Evolutionary conservation across 805 yeast genomes (phyloP).

Genomic region (Zygosaccharomyces lentus): DNA sequence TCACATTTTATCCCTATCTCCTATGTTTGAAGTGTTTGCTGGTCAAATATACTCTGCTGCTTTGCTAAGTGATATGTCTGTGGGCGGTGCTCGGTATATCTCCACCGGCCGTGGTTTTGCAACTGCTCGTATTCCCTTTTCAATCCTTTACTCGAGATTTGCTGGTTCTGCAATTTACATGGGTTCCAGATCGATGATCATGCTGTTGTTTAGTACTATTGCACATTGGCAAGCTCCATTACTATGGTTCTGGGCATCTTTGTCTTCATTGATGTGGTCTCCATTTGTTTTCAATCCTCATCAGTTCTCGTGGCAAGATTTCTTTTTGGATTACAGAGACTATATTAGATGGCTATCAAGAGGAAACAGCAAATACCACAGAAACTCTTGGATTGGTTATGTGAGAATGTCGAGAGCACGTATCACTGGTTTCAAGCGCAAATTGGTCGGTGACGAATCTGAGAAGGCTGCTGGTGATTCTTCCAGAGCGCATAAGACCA

Average conservation of each 20-base stretch:
- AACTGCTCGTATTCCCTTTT: slow-evolving; percentile 72
- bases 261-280: slow-evolving; percentile 80
- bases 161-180: slow-evolving; percentile 79
- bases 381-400: slow-evolving; percentile 86
- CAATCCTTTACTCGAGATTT: slow-evolving; percentile 69
- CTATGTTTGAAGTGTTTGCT: slow-evolving; percentile 78
- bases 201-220: slow-evolving; percentile 67
- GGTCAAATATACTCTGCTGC: slow-evolving; percentile 76
- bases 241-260: slow-evolving; percentile 95
- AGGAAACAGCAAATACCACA: slow-evolving; percentile 85
- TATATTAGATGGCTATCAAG: slow-evolving; percentile 87
- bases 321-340: slow-evolving; percentile 93
- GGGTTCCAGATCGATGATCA: slow-evolving; percentile 75
- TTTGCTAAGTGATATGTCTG: slow-evolving; percentile 61
- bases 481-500: slow-evolving; percentile 75
- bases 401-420: slow-evolving; percentile 78
- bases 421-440: slow-evolving; percentile 77
- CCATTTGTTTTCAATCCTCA: slow-evolving; percentile 97
- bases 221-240: slow-evolving; percentile 90
- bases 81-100: slow-evolving; percentile 85
- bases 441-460: slow-evolving; percentile 68
- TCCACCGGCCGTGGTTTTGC: slow-evolving; percentile 87
- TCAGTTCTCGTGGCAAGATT: slow-evolving; percentile 94
- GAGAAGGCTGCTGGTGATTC: slow-evolving; percentile 84
- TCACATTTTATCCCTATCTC: slow-evolving; percentile 67